A percentile compares a stretch with the other conserved stretches of the same genome.
Evolutionary conservation across 768 basidiomycete genomes (phyloP).

Genomic region (Tricholoma matsutake): DNA sequence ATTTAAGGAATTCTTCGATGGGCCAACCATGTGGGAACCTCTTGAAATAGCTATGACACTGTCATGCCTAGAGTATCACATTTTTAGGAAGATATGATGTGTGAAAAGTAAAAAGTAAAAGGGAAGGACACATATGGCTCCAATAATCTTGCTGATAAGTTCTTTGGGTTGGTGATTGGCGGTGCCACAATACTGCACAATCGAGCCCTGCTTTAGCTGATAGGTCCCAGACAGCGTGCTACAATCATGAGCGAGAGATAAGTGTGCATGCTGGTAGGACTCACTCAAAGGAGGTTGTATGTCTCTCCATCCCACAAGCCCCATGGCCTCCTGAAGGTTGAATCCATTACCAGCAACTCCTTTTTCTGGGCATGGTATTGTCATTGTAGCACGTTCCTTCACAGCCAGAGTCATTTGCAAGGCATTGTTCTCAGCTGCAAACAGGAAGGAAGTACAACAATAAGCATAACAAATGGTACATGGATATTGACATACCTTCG

Average conservation of each 20-base stretch:
- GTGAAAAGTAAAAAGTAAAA: conserved; percentile 1
- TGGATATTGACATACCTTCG: neutral
- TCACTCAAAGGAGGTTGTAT: neutral
- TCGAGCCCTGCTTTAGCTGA: neutral
- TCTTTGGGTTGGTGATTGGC: neutral
- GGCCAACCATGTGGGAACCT: neutral
- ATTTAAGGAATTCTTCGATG: neutral
- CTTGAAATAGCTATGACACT: neutral
- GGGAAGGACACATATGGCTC: neutral
- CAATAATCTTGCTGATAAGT: neutral
- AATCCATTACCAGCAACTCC: neutral
- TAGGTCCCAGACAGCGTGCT: neutral
- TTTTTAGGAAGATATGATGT: neutral
- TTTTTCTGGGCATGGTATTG: neutral
- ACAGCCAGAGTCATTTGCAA: too few species aligned
- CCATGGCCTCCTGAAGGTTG: neutral
- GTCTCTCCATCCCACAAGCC: neutral
- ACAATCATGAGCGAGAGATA: neutral
- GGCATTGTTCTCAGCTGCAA: too few species aligned
- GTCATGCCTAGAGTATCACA: neutral
- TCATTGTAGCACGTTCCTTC: neutral
- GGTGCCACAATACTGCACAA: neutral
- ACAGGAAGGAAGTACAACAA: too few species aligned
- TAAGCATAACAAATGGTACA: neutral
- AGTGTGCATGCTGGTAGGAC: neutral